phyloP scores from a whole-genome alignment of 1,284 basidiomycete genomes.

The Rhodotorula sp. region DNA sequence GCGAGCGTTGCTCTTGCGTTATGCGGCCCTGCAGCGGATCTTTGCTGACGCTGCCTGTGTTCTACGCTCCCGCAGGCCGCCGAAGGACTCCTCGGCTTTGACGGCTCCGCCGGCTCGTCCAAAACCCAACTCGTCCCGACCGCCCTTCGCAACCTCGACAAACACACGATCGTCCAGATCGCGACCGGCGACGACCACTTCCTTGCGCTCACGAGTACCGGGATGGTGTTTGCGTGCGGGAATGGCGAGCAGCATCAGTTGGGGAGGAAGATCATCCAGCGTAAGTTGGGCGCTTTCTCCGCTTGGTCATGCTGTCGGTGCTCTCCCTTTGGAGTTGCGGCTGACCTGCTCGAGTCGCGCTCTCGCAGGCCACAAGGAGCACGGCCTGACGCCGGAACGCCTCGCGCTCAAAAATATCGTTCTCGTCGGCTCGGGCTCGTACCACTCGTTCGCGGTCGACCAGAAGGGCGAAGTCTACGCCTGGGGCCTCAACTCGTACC shows the following conservation, averaged over 20 bases:
- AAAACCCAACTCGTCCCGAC: conserved; percentile 53
- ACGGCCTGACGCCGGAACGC: conserved; percentile 76
- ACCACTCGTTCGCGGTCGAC: conserved; percentile 86
- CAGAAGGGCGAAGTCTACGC: conserved; percentile 76
- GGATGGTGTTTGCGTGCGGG: conserved; percentile 73
- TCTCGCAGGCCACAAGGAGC: conserved; percentile 63
- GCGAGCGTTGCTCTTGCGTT: no score
- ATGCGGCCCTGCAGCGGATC: no score
- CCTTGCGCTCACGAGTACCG: conserved; percentile 76
- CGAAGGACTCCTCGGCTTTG: conserved; percentile 83
- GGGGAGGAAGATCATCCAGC: conserved; percentile 61
- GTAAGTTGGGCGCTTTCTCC: conserved; percentile 1
- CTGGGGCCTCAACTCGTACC: conserved; percentile 83
- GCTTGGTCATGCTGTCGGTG: not conserved
- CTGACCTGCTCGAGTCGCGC: not conserved
- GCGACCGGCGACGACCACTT: conserved; percentile 83
- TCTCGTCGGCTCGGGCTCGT: conserved; percentile 72
- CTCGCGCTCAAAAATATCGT: conserved; percentile 73
- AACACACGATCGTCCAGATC: conserved; percentile 66
- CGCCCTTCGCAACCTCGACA: conserved; percentile 50
- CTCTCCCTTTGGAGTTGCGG: not conserved
- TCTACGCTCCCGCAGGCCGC: conserved; percentile 51
- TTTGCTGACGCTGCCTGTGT: not conserved
- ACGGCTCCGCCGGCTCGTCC: conserved; percentile 56
- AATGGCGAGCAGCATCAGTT: conserved; percentile 63